Evolutionary conservation across 106 monocot species (phyloP).

Genomic region (Phalaenopsis equestris): DNA sequence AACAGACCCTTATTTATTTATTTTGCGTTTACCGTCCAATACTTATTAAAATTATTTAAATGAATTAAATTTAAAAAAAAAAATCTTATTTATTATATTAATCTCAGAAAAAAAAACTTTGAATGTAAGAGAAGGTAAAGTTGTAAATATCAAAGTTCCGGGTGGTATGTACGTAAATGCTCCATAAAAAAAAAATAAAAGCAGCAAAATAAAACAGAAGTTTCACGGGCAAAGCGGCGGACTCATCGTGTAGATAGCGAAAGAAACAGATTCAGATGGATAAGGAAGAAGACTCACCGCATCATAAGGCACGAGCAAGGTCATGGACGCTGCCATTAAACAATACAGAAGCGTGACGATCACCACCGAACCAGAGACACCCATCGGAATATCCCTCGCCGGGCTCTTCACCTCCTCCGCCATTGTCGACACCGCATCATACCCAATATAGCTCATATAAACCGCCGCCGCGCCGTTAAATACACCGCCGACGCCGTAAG

Average conservation of each 20-base stretch:
- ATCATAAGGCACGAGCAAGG: conserved; percentile 89
- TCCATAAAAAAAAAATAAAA: neutral
- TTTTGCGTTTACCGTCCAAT: no score
- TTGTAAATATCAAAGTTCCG: no score
- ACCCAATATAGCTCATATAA: conserved; percentile 93
- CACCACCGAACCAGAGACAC: conserved; percentile 79
- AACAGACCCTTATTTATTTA: no score
- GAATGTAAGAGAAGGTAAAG: no score
- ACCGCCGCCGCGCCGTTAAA: conserved; percentile 81
- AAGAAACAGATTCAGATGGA: neutral
- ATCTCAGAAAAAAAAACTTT: no score
- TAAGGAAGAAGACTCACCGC: conserved; percentile 26
- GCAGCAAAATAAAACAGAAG: neutral
- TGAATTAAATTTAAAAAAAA: no score
- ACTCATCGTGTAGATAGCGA: neutral
- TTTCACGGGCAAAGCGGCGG: neutral
- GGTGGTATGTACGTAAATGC: no score
- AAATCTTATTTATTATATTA: no score
- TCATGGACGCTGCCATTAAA: conserved; percentile 86
- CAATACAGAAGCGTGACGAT: conserved; percentile 84
- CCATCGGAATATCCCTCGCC: conserved; percentile 73
- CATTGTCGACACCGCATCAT: conserved; percentile 99
- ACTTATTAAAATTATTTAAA: no score
- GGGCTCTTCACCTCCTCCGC: conserved; percentile 88
- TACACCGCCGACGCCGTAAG: conserved; percentile 58